These are phyloP conservation scores for Tricholoma sp. DNA, from an alignment of 768 basidiomycete genomes.

Conservation along the genomic window DNA sequence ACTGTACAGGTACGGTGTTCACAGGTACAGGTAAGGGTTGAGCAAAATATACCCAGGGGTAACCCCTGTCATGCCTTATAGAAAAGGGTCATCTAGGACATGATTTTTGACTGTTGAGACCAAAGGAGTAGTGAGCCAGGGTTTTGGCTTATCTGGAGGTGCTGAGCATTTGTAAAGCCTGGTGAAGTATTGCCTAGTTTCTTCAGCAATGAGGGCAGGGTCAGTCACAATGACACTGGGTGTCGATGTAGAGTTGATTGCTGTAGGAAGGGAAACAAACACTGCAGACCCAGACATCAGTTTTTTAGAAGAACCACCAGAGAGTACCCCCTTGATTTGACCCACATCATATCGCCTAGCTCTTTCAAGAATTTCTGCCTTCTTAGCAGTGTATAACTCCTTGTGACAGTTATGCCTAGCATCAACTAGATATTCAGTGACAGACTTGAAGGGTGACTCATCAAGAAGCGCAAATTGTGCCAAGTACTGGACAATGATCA, in stretches of 20 bases:
- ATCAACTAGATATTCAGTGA: neutral
- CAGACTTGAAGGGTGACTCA: neutral
- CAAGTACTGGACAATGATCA: neutral
- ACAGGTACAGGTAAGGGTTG: too few relatives aligned
- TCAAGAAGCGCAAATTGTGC: neutral
- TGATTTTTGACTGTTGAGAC: neutral
- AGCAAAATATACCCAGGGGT: too few relatives aligned
- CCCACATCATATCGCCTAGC: neutral
- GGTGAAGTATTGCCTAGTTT: slow-evolving; percentile 14
- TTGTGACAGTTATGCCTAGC: neutral
- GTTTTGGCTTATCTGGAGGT: slow-evolving; percentile 14
- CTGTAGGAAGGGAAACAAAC: slow-evolving; percentile 5
- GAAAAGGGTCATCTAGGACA: neutral
- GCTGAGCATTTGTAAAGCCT: slow-evolving; percentile 8
- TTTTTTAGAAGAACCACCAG: slow-evolving; percentile 4
- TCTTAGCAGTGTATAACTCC: slow-evolving; percentile 7
- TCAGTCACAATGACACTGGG: slow-evolving; percentile 5
- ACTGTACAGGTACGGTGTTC: too few relatives aligned
- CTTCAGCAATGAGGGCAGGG: slow-evolving; percentile 6
- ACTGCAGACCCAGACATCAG: neutral
- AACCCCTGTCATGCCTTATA: too few relatives aligned
- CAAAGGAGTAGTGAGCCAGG: slow-evolving; percentile 19
- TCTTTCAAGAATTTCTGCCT: neutral
- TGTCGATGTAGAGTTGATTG: slow-evolving; percentile 1
- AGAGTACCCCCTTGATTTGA: neutral